phyloP scores from a whole-genome alignment of 768 basidiomycete genomes.

The Udeniomyces megalosporus region DNA sequence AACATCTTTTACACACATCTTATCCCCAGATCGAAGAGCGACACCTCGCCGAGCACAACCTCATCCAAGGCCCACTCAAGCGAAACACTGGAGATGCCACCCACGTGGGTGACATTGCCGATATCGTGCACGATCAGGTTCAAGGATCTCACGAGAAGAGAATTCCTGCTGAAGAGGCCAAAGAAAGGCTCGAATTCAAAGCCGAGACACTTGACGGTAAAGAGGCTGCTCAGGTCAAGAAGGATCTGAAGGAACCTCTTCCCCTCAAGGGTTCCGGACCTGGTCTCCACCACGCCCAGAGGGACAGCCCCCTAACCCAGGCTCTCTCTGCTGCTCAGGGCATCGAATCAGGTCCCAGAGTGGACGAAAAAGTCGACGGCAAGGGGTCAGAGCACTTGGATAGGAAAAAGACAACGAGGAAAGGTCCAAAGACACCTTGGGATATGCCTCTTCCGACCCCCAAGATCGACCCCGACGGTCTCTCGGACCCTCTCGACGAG shows the following conservation, averaged over 20 bases:
- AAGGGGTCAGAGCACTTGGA: background rate
- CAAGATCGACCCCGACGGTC: constrained; percentile 52
- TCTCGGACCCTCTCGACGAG: constrained; percentile 78
- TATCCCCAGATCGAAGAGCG: constrained; percentile 11
- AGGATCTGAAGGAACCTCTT: background rate
- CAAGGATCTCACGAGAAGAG: background rate
- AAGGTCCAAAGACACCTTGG: constrained; percentile 7
- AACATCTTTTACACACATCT: background rate
- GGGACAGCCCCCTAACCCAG: background rate
- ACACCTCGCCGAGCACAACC: constrained; percentile 9
- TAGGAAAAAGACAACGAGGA: background rate
- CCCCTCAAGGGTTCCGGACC: background rate
- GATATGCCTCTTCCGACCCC: constrained; percentile 49
- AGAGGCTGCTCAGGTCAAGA: constrained; percentile 1
- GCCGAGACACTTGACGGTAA: background rate
- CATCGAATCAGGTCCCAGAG: too few species aligned
- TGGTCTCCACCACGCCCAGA: background rate
- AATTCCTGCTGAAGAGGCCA: background rate
- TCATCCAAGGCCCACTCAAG: constrained; percentile 11
- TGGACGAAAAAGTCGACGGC: background rate
- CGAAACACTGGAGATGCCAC: background rate
- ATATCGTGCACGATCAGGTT: constrained; percentile 3
- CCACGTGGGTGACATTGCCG: constrained; percentile 11
- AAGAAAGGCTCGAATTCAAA: constrained; percentile 1
- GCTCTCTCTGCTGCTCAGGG: background rate